Base-by-base conservation (phyloP, 2,329 filamentous ascomycete species). In the Xylaria sp. region DNA sequence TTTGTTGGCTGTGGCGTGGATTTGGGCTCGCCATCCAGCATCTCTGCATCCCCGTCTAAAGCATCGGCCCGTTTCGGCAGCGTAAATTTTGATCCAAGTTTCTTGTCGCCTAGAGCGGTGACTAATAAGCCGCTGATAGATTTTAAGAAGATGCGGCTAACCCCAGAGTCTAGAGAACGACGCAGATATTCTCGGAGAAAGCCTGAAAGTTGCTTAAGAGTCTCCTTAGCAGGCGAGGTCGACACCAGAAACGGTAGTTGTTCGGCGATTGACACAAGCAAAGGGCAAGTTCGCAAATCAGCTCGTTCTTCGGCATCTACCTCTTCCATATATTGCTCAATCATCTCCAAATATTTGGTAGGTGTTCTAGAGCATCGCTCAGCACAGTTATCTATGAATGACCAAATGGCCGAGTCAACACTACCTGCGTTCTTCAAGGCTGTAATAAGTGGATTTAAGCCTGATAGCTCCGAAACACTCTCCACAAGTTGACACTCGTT, bases 371-470 rank as follows among this genome's bases (percentile, higher is more conserved):
- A 90, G 73, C 93, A 92, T 27, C 94, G 88, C 35, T 88, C 89
- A 61, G 93, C 84, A 78, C 93, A 97, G 70, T 97, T 94, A 76
- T 98, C 94, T 29, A 98, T 79, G 76, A 96, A 97, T 0, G 83
- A 79, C 81, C 92, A 92, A 0, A 94, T 75, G 5, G 75, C 66
- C 10, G 70, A 47, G 71, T 78, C 78, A 27, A 79, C 70, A 18
- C 70, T 70, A 47, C 70, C 71, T 13, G 78, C 53, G 3, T 69
- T 81, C 76, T 75, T 79, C 5, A 85, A 72, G 18, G 81, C 79
- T 27, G 75, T 77, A 10, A 86, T 81, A 27, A 89, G 75, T 74
- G 84, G 81, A 72, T 85, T 69, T 75, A 90, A 71, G 76, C 85
- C 78, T 76, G 84, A 77, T 70, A 48, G 68, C 0, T 69, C 63